These are phyloP conservation scores for Cystoisospora suis DNA, from an alignment of 169 alveolate genomes.

Conservation along the genomic window DNA sequence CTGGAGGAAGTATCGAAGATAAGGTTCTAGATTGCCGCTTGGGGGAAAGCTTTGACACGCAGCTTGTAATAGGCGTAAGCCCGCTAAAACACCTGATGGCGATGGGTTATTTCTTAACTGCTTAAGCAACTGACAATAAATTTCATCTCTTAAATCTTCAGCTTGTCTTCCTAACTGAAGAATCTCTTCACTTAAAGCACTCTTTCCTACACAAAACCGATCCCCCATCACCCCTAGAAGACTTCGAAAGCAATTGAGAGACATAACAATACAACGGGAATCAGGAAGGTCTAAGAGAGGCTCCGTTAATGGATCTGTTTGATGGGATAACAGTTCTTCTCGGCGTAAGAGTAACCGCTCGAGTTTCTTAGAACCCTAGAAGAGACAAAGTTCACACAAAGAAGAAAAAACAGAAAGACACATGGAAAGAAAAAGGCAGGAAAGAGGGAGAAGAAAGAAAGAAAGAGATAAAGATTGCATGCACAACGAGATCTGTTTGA, in stretches of 20 bases:
- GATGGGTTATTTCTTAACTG: constrained; percentile 33
- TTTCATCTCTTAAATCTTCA: constrained; percentile 23
- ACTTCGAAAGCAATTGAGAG: constrained; percentile 3
- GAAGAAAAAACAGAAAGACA: neutral
- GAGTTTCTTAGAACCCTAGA: neutral
- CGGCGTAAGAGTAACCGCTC: constrained; percentile 32
- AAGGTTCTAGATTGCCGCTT: neutral
- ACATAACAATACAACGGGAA: neutral
- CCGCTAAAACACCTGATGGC: neutral
- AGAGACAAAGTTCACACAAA: neutral
- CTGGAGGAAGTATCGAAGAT: constrained; percentile 7
- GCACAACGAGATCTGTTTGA: neutral
- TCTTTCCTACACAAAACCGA: constrained; percentile 11
- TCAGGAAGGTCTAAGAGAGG: constrained; percentile 5
- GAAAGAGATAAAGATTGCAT: neutral
- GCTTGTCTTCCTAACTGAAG: neutral
- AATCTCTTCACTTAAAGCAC: neutral
- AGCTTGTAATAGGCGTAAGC: neutral
- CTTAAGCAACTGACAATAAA: constrained; percentile 41
- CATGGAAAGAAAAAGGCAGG: neutral
- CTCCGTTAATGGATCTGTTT: constrained; percentile 2
- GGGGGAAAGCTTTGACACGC: constrained; percentile 39
- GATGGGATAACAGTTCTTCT: constrained; percentile 5
- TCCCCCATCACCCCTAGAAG: constrained; percentile 32
- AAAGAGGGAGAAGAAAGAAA: neutral